Base-by-base conservation (phyloP, 257 asterid genomes). In the Jacaranda copaia region DNA sequence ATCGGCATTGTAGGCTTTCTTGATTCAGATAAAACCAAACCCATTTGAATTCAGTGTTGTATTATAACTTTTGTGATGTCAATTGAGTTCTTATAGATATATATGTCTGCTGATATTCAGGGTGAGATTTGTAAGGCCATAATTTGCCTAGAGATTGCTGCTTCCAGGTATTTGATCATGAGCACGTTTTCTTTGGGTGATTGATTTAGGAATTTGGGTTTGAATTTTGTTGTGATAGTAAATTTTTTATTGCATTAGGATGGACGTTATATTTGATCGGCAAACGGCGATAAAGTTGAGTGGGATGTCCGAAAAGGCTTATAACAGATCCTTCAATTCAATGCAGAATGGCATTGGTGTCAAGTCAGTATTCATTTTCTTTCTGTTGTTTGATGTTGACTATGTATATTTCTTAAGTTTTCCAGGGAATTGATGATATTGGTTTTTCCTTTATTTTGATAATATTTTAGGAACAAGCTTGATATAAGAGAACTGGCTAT, bases 121-220 rank as follows among this genome's bases (percentile, higher is more conserved):
- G 98, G 99, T 1, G 99, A 96, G 92, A 86, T 89, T 16, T 96
- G 99, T 75, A 96, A 96, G 80, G 98, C 99, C n/a, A 83, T 96
- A 19, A 91, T 93, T 65, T 96, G 97, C 77, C 74, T 96, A 11
- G 99, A 96, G 82, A 92, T 96, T 75, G 93, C 99, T 20, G 91
- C 99, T 60, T 75, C 89, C 12, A 80, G 96, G 98, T 96, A 85
- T 14, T 56, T 36, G 43, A 6, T 70, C 13, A 11, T 10, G 55
- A 49, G 1, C 9, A 3, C 9, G 25, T 45, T 8, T 66, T 15
- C 3, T 15, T 15, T 16, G 43, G 38, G 10, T 42, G 5, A 6
- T 59, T 74, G 58, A 14, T 48, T 40, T 45, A 11, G 48, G 61
- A 15, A 14, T 56, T 51, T 61, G 55, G 18, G 40, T 45, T 43